Evolutionary conservation across 164 flowering plant genomes (phyloP).

Genomic region (Santalum album): DNA sequence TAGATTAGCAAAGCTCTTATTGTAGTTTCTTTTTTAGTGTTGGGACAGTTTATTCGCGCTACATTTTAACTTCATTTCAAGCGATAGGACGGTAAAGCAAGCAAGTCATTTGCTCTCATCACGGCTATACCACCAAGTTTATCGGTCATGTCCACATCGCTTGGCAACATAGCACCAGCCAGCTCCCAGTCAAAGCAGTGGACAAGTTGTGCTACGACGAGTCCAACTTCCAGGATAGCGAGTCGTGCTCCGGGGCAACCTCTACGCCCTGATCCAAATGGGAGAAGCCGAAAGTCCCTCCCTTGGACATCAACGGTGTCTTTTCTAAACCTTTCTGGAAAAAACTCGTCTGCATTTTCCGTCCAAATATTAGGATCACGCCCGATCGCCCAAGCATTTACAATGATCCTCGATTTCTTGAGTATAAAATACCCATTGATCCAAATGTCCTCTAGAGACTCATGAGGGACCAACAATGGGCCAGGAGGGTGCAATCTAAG

Average conservation of each 20-base stretch:
- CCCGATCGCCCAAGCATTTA: conserved; percentile 24
- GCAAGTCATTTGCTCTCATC: too few species aligned
- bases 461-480: conserved; percentile 23
- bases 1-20: too few species aligned
- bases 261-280: conserved; percentile 1
- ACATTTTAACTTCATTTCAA: too few species aligned
- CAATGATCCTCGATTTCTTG: conserved; percentile 16
- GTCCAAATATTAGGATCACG: conserved; percentile 15
- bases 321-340: conserved; percentile 1
- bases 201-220: neutral
- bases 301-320: neutral
- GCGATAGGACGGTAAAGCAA: too few species aligned
- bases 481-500: conserved; percentile 26
- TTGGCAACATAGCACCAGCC: conserved; percentile 25
- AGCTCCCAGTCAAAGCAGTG: conserved; percentile 2
- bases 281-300: conserved; percentile 5
- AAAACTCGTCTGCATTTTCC: neutral
- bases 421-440: conserved; percentile 18
- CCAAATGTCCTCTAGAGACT: conserved; percentile 16
- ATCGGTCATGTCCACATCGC: conserved; percentile 47
- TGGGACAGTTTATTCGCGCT: too few species aligned
- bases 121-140: too few species aligned
- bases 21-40: too few species aligned
- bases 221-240: neutral
- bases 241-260: conserved; percentile 9